Conservation (phyloP, 768 basidiomycete species). For the Sporobolomyces roseus region DNA sequence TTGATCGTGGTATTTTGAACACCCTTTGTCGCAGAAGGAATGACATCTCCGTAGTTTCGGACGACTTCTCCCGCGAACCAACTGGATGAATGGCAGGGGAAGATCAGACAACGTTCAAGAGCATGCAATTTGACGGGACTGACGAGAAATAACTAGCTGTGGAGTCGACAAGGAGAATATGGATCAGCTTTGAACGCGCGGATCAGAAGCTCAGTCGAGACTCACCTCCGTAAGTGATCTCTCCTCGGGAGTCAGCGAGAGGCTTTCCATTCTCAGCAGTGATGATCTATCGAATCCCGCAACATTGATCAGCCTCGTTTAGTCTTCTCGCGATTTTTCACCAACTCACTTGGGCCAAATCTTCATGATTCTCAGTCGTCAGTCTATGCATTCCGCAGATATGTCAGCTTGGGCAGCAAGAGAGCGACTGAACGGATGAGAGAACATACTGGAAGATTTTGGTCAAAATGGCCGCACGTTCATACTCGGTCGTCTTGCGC, state of each 20-base stretch:
- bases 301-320: background rate
- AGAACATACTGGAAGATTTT: conserved; percentile 62
- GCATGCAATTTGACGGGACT: background rate
- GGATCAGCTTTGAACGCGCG: conserved; percentile 49
- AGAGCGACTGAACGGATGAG: background rate
- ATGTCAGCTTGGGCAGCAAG: background rate
- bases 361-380: conserved; percentile 79
- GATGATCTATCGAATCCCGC: background rate
- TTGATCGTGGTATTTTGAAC: conserved; percentile 84
- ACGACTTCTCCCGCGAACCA: conserved; percentile 81
- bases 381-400: conserved; percentile 48
- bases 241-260: conserved; percentile 76
- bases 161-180: conserved; percentile 51
- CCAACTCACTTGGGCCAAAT: conserved; percentile 72
- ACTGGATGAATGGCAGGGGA: too few relatives aligned
- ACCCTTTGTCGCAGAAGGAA: conserved; percentile 68
- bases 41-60: conserved; percentile 82
- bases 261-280: conserved; percentile 96
- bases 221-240: conserved; percentile 77
- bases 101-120: background rate
- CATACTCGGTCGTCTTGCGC: conserved; percentile 83
- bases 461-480: conserved; percentile 70
- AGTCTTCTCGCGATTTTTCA: too few relatives aligned
- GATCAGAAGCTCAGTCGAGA: conserved; percentile 48
- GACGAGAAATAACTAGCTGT: conserved; percentile 43